Percentiles rank a stretch among this genome's conserved stretches.
Conservation (phyloP, 2,329 filamentous ascomycete genomes). For the Penicillium sp. region DNA sequence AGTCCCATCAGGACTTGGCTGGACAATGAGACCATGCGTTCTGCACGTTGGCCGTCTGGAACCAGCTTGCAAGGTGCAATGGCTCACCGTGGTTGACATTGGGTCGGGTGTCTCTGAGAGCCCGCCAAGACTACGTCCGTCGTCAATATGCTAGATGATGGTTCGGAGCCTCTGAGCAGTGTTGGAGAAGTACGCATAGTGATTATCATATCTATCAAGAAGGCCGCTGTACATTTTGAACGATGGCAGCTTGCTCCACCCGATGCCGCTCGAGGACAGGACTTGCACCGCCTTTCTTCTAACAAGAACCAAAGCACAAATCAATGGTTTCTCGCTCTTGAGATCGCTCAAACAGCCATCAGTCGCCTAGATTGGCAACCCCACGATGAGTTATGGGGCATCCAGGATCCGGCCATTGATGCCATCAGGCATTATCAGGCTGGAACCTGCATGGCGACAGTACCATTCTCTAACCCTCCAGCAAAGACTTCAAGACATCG, state of each 20-base stretch:
- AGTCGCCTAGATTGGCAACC: too few relatives aligned
- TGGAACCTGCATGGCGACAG: too few relatives aligned
- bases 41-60: background rate
- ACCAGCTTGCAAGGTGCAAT: background rate
- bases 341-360: too few relatives aligned
- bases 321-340: too few relatives aligned
- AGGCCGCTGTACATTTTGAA: background rate
- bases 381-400: too few relatives aligned
- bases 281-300: too few relatives aligned
- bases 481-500: conserved; percentile 18
- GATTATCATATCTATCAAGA: conserved; percentile 1
- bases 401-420: too few relatives aligned
- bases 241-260: conserved; percentile 2
- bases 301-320: too few relatives aligned
- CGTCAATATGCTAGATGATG: conserved; percentile 6
- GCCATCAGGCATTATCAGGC: too few relatives aligned
- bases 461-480: background rate
- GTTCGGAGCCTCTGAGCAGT: conserved; percentile 5
- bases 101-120: conserved; percentile 8
- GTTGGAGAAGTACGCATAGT: conserved; percentile 2
- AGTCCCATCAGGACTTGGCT: too few relatives aligned
- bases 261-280: background rate
- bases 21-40: too few relatives aligned
- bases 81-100: conserved; percentile 7
- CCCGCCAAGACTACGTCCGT: background rate